Evolutionary conservation across 805 yeast genomes (phyloP).

Genomic region (Cyberlindnera galapagoensis): DNA sequence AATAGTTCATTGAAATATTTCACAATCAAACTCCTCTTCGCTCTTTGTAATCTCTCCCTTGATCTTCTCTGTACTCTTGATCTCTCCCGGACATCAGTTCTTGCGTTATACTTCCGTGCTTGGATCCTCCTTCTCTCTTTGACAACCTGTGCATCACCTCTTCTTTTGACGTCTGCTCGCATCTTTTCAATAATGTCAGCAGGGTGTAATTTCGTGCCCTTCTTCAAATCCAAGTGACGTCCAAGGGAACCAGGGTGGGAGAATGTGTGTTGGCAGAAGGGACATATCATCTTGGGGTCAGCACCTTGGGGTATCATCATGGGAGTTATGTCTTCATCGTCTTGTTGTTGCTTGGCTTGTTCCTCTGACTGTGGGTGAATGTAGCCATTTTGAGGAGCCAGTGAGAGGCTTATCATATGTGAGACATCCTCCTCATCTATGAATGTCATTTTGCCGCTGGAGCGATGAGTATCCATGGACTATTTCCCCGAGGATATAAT

Average conservation of each 20-base stretch:
- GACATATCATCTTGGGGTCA: slow-evolving; percentile 34
- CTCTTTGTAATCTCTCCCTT: slow-evolving; percentile 36
- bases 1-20: slow-evolving; percentile 32
- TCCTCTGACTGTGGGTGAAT: too few relatives aligned
- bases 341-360: slow-evolving; percentile 2
- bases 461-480: too few relatives aligned
- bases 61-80: slow-evolving; percentile 38
- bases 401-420: too few relatives aligned
- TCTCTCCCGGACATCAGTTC: slow-evolving; percentile 41
- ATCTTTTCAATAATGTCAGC: slow-evolving; percentile 37
- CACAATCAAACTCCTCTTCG: slow-evolving; percentile 29
- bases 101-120: slow-evolving; percentile 38
- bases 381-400: too few relatives aligned
- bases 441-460: too few relatives aligned
- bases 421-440: too few relatives aligned
- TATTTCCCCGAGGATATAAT: too few relatives aligned
- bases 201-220: slow-evolving; percentile 49
- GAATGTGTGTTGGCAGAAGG: slow-evolving; percentile 47
- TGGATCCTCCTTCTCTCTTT: slow-evolving; percentile 33
- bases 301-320: slow-evolving; percentile 26
- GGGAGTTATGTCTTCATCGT: slow-evolving; percentile 15
- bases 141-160: slow-evolving; percentile 41
- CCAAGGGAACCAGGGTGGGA: slow-evolving; percentile 56
- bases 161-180: slow-evolving; percentile 42
- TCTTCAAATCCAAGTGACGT: slow-evolving; percentile 49